These are phyloP conservation scores for Neovahlkampfia damariscottae DNA, from an alignment of 78 protist species.

Conservation along the genomic window DNA sequence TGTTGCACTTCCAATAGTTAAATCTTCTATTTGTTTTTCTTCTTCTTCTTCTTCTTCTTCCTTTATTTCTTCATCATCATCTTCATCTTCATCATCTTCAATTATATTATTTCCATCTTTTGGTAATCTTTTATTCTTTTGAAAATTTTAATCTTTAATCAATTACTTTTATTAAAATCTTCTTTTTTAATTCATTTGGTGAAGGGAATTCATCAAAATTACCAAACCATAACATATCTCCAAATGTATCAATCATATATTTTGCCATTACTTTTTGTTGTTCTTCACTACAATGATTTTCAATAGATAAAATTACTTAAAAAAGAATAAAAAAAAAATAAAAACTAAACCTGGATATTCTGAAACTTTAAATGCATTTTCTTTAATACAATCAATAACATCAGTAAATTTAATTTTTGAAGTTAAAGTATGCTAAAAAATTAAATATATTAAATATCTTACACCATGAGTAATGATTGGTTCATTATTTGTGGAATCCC, in stretches of 20 bases:
- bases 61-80: background rate
- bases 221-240: background rate
- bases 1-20: too few species aligned
- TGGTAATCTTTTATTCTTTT: background rate
- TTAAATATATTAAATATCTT: too few species aligned
- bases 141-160: constrained; percentile 8
- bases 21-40: too few species aligned
- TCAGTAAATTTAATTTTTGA: constrained; percentile 39
- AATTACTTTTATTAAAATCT: constrained; percentile 30
- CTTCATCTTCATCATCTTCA: background rate
- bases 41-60: too few species aligned
- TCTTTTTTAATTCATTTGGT: constrained; percentile 25
- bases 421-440: constrained; percentile 70
- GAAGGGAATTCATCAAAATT: background rate
- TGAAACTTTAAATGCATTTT: constrained; percentile 39
- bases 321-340: too few species aligned
- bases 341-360: too few species aligned
- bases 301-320: constrained; percentile 75
- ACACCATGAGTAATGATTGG: constrained; percentile 85
- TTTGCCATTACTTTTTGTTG: constrained; percentile 21
- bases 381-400: constrained; percentile 25
- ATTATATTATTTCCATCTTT: background rate
- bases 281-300: constrained; percentile 38
- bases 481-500: constrained; percentile 74
- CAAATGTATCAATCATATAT: background rate